Percentiles rank a stretch among this genome's conserved stretches.
Evolutionary conservation across 1,139 yeast species (phyloP).

Genomic region (Debaryomyces udenii): DNA sequence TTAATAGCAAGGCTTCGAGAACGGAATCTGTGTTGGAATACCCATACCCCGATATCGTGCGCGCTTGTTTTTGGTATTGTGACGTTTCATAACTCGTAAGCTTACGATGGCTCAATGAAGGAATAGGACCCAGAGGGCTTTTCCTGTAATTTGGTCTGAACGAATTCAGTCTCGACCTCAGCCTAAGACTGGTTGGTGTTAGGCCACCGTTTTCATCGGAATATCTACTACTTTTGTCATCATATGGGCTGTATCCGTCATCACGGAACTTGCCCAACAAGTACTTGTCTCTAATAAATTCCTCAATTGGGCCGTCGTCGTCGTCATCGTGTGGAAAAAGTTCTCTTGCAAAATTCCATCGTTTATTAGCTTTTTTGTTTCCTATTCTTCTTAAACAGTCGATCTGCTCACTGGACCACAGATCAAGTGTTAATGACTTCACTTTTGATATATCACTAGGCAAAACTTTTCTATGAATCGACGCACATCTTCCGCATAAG

Average conservation of each 20-base stretch:
- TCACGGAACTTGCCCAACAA: constrained; percentile 48
- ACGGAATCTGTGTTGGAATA: constrained; percentile 49
- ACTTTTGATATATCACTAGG: constrained; percentile 71
- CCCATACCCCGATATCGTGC: constrained; percentile 48
- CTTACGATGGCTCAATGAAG: constrained; percentile 45
- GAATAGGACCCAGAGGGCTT: constrained; percentile 22
- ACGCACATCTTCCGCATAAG: constrained; percentile 79
- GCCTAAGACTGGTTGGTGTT: constrained; percentile 14
- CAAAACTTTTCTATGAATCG: constrained; percentile 69
- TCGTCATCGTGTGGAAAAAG: constrained; percentile 76
- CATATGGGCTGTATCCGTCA: constrained; percentile 33
- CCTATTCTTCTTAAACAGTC: constrained; percentile 63
- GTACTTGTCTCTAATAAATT: constrained; percentile 58
- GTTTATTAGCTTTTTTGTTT: constrained; percentile 61
- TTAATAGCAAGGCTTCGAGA: constrained; percentile 51
- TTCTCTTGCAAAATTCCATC: constrained; percentile 63
- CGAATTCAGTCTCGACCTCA: constrained; percentile 32
- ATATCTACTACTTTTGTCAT: constrained; percentile 20
- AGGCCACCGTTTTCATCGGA: constrained; percentile 15
- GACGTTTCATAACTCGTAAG: constrained; percentile 46
- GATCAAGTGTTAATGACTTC: constrained; percentile 80
- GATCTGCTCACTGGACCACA: constrained; percentile 67
- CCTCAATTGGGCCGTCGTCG: constrained; percentile 53
- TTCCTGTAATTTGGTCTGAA: constrained; percentile 1
- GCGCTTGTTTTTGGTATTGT: constrained; percentile 41